phyloP scores from a whole-genome alignment of 306 rosid species.

The Sicyos baderoa region DNA sequence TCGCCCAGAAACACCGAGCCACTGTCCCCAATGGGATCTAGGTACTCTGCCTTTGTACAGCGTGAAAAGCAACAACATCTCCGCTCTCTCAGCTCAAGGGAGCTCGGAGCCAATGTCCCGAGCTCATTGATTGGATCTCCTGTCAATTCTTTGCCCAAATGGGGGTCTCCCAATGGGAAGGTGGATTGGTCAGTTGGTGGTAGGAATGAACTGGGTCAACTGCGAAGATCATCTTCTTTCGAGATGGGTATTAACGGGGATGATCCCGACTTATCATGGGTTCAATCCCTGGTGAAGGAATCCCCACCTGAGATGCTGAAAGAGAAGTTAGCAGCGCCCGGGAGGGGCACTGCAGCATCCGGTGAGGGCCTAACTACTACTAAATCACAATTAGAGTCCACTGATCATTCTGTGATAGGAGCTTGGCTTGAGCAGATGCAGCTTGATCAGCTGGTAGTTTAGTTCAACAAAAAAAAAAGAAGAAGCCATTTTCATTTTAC shows the following conservation, averaged over 20 bases:
- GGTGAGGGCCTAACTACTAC: slow-evolving; percentile 48
- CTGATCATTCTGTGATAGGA: slow-evolving; percentile 72
- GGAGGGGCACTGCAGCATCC: slow-evolving; percentile 39
- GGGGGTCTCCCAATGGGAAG: slow-evolving; percentile 73
- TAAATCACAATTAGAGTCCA: slow-evolving; percentile 46
- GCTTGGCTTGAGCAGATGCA: slow-evolving; percentile 97
- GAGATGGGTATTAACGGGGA: slow-evolving; percentile 61
- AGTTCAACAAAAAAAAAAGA: slow-evolving; percentile 24
- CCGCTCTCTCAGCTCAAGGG: slow-evolving; percentile 50
- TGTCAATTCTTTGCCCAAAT: slow-evolving; percentile 53
- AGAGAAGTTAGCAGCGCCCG: slow-evolving; percentile 41
- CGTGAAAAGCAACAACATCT: slow-evolving; percentile 54
- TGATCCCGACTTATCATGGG: slow-evolving; percentile 88
- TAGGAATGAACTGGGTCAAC: slow-evolving; percentile 40
- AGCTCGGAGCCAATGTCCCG: slow-evolving; percentile 45
- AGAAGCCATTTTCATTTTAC: slow-evolving; percentile 33
- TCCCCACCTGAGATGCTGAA: slow-evolving; percentile 63
- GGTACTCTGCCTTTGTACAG: slow-evolving; percentile 47
- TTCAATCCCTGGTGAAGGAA: slow-evolving; percentile 79
- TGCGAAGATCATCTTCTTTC: slow-evolving; percentile 41
- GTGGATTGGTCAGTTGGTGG: slow-evolving; percentile 53
- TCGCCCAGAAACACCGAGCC: slow-evolving; percentile 72
- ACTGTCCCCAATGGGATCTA: slow-evolving; percentile 63
- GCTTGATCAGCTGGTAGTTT: slow-evolving; percentile 69
- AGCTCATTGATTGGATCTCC: slow-evolving; percentile 58